These are phyloP conservation scores for Choiromyces venosus DNA, from an alignment of 495 filamentous ascomycete species.

Conservation along the genomic window DNA sequence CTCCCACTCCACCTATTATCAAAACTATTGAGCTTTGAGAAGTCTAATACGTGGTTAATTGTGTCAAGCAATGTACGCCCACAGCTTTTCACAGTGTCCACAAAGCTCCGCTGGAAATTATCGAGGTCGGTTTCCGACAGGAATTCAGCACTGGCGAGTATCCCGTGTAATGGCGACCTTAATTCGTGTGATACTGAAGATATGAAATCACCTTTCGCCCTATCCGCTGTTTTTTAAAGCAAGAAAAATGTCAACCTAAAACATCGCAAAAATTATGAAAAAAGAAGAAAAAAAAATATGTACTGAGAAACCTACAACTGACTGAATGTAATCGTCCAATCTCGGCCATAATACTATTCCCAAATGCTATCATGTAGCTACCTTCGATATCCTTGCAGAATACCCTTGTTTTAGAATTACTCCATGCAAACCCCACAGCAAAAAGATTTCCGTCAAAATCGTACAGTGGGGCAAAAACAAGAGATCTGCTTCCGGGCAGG, in stretches of 20 bases:
- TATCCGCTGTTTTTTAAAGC: slow-evolving; percentile 44
- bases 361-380: slow-evolving; percentile 39
- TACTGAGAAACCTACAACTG: slow-evolving; percentile 35
- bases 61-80: slow-evolving; percentile 72
- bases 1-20: slow-evolving; percentile 32
- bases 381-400: slow-evolving; percentile 40
- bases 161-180: slow-evolving; percentile 70
- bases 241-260: slow-evolving; percentile 15
- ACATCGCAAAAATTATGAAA: neutral
- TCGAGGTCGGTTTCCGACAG: slow-evolving; percentile 53
- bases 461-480: slow-evolving; percentile 41
- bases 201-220: slow-evolving; percentile 64
- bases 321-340: slow-evolving; percentile 45
- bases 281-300: neutral
- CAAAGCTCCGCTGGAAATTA: slow-evolving; percentile 55
- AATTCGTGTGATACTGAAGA: slow-evolving; percentile 73
- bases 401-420: slow-evolving; percentile 21
- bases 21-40: slow-evolving; percentile 59
- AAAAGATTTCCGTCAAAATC: slow-evolving; percentile 42
- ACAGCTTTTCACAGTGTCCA: slow-evolving; percentile 69
- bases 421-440: slow-evolving; percentile 41
- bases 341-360: slow-evolving; percentile 40
- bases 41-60: slow-evolving; percentile 71
- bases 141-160: slow-evolving; percentile 67
- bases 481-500: slow-evolving; percentile 27